These are phyloP conservation scores for Malus sylvestris DNA, from an alignment of 306 rosid species.

Conservation along the genomic window DNA sequence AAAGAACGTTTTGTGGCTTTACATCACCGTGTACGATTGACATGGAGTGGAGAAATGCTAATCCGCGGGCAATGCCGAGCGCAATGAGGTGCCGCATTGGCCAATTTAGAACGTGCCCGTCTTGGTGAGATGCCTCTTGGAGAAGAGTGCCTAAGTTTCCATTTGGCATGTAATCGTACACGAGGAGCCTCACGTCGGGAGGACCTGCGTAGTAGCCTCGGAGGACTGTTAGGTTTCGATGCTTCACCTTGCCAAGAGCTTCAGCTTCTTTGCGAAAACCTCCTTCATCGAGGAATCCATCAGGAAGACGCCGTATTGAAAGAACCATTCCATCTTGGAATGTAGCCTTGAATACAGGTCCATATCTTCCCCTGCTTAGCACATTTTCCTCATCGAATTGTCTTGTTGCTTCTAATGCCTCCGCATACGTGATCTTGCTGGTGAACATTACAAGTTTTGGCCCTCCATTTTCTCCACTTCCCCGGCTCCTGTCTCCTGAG, in stretches of 20 bases:
- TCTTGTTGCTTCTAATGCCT: conserved; percentile 78
- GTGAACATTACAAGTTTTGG: conserved; percentile 75
- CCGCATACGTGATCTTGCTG: conserved; percentile 61
- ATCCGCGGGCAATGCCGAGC: conserved; percentile 70
- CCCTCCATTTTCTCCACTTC: conserved; percentile 74
- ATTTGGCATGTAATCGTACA: conserved; percentile 87
- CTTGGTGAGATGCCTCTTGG: conserved; percentile 85
- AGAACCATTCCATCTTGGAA: conserved; percentile 72
- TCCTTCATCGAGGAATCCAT: conserved; percentile 38
- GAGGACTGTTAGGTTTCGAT: conserved; percentile 58
- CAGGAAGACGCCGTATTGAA: conserved; percentile 63
- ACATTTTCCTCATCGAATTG: conserved; percentile 83
- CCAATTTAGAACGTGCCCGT: conserved; percentile 84
- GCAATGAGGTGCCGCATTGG: conserved; percentile 95
- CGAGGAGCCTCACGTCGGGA: conserved; percentile 60
- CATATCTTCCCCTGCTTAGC: conserved; percentile 65
- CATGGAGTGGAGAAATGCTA: conserved; percentile 61
- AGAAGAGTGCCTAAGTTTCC: conserved; percentile 72
- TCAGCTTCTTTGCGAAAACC: conserved; percentile 72
- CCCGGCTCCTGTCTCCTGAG: conserved; percentile 46
- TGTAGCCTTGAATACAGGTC: conserved; percentile 67
- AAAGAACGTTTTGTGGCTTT: conserved; percentile 75
- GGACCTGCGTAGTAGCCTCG: conserved; percentile 80
- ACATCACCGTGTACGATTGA: conserved; percentile 63
- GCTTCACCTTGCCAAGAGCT: conserved; percentile 63